These are phyloP conservation scores for Lyophyllum decastes DNA, from an alignment of 768 basidiomycete species.

Conservation along the genomic window DNA sequence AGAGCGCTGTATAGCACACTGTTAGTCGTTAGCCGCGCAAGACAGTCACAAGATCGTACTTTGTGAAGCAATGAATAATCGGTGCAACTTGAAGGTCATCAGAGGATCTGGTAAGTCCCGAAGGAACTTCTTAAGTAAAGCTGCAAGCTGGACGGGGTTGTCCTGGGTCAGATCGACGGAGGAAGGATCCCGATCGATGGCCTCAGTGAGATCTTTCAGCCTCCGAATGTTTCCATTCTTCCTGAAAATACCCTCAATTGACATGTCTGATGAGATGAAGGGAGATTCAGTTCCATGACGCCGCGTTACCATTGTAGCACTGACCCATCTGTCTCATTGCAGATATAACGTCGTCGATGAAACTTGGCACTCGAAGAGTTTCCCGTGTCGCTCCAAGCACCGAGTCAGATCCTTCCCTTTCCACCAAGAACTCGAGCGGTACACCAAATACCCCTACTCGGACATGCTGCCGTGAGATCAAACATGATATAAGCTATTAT, in stretches of 20 bases:
- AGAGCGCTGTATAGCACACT: constrained; percentile 53
- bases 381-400: constrained; percentile 85
- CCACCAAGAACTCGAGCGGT: constrained; percentile 89
- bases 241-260: constrained; percentile 97
- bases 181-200: constrained; percentile 91
- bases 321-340: constrained; percentile 99
- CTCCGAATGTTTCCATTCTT: constrained; percentile 97
- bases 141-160: constrained; percentile 96
- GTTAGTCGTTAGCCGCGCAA: neutral
- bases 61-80: constrained; percentile 85
- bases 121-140: constrained; percentile 95
- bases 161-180: constrained; percentile 92
- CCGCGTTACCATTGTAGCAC: constrained; percentile 25
- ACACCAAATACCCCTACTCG: constrained; percentile 88
- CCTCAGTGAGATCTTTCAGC: constrained; percentile 86
- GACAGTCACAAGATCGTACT: constrained; percentile 50
- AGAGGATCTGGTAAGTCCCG: constrained; percentile 95
- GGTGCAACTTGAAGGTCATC: constrained; percentile 92
- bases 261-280: constrained; percentile 76
- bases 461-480: neutral
- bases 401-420: constrained; percentile 95
- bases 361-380: constrained; percentile 89
- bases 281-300: constrained; percentile 7
- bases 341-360: constrained; percentile 96
- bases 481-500: neutral